Evolutionary conservation across 176 grass and related monocot genomes (phyloP), one percentile per base, ranked within the genome.

Genomic region (Chloris gayana): DNA sequence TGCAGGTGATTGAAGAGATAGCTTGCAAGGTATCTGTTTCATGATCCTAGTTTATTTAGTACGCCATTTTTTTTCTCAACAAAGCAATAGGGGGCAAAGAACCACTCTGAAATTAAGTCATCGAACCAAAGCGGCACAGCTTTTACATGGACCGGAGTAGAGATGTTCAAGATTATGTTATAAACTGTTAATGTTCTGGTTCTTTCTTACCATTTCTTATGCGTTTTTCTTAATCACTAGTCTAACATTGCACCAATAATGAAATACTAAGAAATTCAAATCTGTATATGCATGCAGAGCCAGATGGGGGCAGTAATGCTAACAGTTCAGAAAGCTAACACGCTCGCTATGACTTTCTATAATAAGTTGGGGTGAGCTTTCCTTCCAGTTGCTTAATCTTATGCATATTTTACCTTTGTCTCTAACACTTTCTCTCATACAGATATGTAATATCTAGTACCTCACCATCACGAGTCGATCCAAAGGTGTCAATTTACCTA

Each of bases 241-340:
- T 32, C 1, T 75, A 69, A 76, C n/a, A 76, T 74, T 7, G 30
- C 25, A 69, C 6, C n/a, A 77, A 61, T 83, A 71, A 75, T 35
- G 17, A 57, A 73, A 75, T 37, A 25, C 8, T 17, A 24, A 14
- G 31, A 18, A 19, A 10, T 35, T 19, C 17, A 18, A 21, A 14
- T 24, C 45, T 82, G n/a, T 56, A 64, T 64, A 11, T 75, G n/a
- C 21, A 64, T 82, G 65, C 69, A 98, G 96, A 89, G 82, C 60
- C 79, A 91, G 72, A 91, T 95, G 88, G 86, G 86, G 70, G 90
- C 84, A 66, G 88, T 98, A 46, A 85, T 95, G 92, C 86, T 98
- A 69, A 98, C 92, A 67, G 92, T 98, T 86, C 96, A 98, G 76
- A 98, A 98, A 78, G 63, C 84, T 78, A 95, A 95, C 65, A 41